These are phyloP conservation scores for Aspergillus udagawae DNA, from an alignment of 2,329 filamentous ascomycete genomes.

Conservation along the genomic window DNA sequence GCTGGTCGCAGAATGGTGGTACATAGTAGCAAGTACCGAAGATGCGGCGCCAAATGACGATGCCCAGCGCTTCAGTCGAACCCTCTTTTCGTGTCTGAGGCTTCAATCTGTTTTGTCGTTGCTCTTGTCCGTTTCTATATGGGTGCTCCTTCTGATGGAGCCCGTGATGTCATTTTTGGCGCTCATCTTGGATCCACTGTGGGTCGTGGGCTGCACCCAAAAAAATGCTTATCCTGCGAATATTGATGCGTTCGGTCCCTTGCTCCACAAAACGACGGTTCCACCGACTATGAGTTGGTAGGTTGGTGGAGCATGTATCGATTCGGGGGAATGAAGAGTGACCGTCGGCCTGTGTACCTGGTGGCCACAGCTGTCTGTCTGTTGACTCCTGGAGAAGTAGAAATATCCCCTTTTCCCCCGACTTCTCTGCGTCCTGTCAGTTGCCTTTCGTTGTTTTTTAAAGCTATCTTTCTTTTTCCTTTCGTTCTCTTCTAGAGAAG, in stretches of 20 bases:
- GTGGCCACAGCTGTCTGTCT: conserved; percentile 19
- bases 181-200: not conserved
- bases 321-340: conserved; percentile 10
- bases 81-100: not conserved
- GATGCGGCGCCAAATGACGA: not conserved
- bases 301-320: conserved; percentile 11
- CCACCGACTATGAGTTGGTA: conserved; percentile 10
- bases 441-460: conserved; percentile 14
- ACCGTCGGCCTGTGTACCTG: conserved; percentile 11
- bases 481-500: not conserved
- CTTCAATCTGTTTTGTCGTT: not conserved
- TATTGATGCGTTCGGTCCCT: conserved; percentile 29
- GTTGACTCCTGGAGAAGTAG: conserved; percentile 18
- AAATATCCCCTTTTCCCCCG: conserved; percentile 24
- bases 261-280: conserved; percentile 18
- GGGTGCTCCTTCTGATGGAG: not conserved
- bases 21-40: not conserved
- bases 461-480: conserved; percentile 4
- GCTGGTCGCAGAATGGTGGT: not conserved
- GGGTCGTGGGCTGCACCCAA: conserved; percentile 1
- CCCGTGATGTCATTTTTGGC: conserved; percentile 21
- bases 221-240: conserved; percentile 30
- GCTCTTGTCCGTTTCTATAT: not conserved
- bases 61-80: not conserved
- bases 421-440: conserved; percentile 13